These are phyloP conservation scores for Tulasnella sp. DNA, from an alignment of 768 basidiomycete genomes.

Conservation along the genomic window DNA sequence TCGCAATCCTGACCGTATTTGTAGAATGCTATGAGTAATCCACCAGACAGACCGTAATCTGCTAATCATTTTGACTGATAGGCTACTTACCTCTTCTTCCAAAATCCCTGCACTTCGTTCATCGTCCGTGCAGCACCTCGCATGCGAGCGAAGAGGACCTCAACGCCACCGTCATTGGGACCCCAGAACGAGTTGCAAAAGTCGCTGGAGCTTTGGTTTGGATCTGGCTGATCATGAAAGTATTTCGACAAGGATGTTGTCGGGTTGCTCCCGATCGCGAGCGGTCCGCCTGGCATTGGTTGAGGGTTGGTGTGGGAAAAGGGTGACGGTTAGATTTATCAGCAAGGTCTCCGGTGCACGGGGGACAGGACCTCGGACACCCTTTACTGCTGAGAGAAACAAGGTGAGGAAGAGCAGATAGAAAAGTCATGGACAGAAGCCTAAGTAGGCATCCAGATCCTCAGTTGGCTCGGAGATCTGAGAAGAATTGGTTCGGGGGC, in stretches of 20 bases:
- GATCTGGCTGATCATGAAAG: slow-evolving; percentile 34
- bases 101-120: slow-evolving; percentile 84
- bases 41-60: neutral
- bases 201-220: slow-evolving; percentile 59
- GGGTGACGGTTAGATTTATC: too few relatives aligned
- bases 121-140: slow-evolving; percentile 81
- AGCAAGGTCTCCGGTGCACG: too few relatives aligned
- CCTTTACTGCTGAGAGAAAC: too few relatives aligned
- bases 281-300: slow-evolving; percentile 49
- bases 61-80: neutral
- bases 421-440: too few relatives aligned
- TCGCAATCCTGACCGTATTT: slow-evolving; percentile 73
- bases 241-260: slow-evolving; percentile 59
- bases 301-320: neutral
- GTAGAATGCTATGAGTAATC: neutral
- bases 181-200: slow-evolving; percentile 99
- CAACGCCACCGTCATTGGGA: slow-evolving; percentile 81
- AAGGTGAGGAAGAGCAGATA: too few relatives aligned
- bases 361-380: too few relatives aligned
- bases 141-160: slow-evolving; percentile 89
- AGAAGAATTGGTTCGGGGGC: too few relatives aligned
- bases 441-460: too few relatives aligned
- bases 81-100: slow-evolving; percentile 84
- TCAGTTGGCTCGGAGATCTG: too few relatives aligned
- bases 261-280: slow-evolving; percentile 76